Base-by-base conservation (phyloP, 371 early-diverging fungal species). In the Haplosporangium sp. region DNA sequence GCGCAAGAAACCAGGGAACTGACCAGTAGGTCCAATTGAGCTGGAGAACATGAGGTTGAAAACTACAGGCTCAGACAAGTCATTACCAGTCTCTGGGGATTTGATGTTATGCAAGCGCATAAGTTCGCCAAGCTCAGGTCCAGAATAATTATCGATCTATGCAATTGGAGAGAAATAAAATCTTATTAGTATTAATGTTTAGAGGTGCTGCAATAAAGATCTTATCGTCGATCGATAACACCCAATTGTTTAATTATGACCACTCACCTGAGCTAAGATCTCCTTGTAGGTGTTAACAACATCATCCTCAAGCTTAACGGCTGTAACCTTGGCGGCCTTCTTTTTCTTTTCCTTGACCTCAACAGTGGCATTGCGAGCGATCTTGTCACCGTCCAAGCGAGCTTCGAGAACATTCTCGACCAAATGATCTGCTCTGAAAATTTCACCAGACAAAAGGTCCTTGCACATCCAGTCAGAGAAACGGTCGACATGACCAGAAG, bases 11-110 rank as follows among this genome's bases (percentile, higher is more conserved):
- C 93, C 90, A 67, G 68, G 69, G 83, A 96, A 87, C 50, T 97
- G 92, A 69, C 98, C 98, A 55, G 99, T 98, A 68, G 99, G 99
- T 65, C 99, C 99, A 86, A 99, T 99, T 84, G 89, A 92, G 58
- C 96, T 98, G 63, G 94, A 95, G 83, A 99, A 99, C 99, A 99
- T 99, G 69, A 99, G 91, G 91, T 99, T 99, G 92, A 99, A 99
- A 72, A 94, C 93, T 56, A 91, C 94, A 42, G 97, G 97, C 47
- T 91, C 89, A 11, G 97, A 93, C n/a, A 98, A 87, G 52, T 94
- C 92, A 84, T 97, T 97, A 75, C 94, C 94, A 65, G 97, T 92
- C 69, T 95, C 96, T 40, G 97, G 97, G 19, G 97, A 94, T 66
- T 94, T 93, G 77, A 99, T 97, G 70, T 95, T 91, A 73, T 94